Conservation (phyloP, 306 rosid species). For the Fragaria ananassa region DNA sequence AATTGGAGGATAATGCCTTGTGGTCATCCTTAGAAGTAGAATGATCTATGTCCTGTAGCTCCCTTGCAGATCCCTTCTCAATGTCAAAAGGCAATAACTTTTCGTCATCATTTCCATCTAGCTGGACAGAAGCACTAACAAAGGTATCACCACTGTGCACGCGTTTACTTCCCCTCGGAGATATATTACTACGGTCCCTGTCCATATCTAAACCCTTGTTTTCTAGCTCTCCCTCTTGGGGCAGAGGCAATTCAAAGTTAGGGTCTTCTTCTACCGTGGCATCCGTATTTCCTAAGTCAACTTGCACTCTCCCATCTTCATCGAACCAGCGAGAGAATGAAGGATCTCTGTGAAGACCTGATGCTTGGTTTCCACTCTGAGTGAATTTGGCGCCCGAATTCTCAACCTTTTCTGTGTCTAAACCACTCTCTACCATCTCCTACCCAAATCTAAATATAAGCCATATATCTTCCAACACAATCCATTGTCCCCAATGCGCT, state of each 20-base stretch:
- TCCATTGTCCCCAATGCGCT: conserved; percentile 25
- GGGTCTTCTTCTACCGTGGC: conserved; percentile 45
- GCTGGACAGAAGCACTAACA: conserved; percentile 44
- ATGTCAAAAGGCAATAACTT: conserved; percentile 63
- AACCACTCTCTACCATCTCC: conserved; percentile 63
- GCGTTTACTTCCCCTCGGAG: conserved; percentile 44
- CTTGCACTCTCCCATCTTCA: conserved; percentile 44
- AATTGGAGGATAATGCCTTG: conserved; percentile 29
- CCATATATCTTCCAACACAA: conserved; percentile 33
- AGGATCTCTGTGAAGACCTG: conserved; percentile 51
- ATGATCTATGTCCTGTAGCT: conserved; percentile 29
- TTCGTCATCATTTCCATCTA: conserved; percentile 45
- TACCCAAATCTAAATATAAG: conserved; percentile 28
- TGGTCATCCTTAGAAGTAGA: conserved; percentile 32
- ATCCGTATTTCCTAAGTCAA: conserved; percentile 41
- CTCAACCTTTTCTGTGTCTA: conserved; percentile 38
- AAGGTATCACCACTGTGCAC: conserved; percentile 40
- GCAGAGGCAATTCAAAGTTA: conserved; percentile 57
- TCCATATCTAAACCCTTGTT: conserved; percentile 37
- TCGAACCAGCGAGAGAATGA: conserved; percentile 75
- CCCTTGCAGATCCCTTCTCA: conserved; percentile 48
- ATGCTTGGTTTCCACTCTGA: conserved; percentile 36
- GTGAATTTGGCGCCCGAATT: conserved; percentile 22
- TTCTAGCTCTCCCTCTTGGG: conserved; percentile 42
- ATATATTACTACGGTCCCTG: conserved; percentile 28